Evolutionary conservation across 2,329 filamentous ascomycete genomes (phyloP).

Genomic region (Sordariomycetes sp.): DNA sequence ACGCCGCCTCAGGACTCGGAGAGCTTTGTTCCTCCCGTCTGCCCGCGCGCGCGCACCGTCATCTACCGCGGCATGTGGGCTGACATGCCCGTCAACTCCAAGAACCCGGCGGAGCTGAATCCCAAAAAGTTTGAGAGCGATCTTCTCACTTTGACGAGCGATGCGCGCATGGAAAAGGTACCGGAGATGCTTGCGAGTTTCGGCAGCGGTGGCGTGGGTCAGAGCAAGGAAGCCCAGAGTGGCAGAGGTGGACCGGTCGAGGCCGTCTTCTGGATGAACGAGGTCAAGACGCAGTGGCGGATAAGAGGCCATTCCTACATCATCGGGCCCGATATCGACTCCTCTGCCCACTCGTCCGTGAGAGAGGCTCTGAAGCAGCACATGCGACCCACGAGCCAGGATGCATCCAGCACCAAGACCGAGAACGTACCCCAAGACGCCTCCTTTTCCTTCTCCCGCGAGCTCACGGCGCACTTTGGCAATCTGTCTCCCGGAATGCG

Average conservation of each 20-base stretch:
- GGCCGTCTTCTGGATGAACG: conserved; percentile 71
- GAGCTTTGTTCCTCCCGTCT: conserved; percentile 9
- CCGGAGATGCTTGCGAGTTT: conserved; percentile 51
- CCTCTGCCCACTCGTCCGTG: conserved; percentile 31
- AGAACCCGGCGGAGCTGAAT: conserved; percentile 66
- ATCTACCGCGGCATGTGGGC: conserved; percentile 82
- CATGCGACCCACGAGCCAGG: conserved; percentile 42
- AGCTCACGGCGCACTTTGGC: conserved; percentile 82
- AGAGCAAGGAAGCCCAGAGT: conserved; percentile 18
- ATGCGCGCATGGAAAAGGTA: conserved; percentile 79
- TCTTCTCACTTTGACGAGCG: conserved; percentile 75
- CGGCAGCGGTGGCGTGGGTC: conserved; percentile 29
- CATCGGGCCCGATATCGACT: conserved; percentile 59
- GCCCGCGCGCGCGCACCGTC: conserved; percentile 64
- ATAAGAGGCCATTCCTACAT: conserved; percentile 69
- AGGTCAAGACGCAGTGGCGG: conserved; percentile 72
- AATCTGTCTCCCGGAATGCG: conserved; percentile 77
- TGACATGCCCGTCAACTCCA: conserved; percentile 59
- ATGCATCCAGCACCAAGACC: neutral
- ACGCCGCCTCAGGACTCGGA: neutral
- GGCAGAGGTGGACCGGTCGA: conserved; percentile 68
- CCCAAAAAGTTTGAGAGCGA: conserved; percentile 57
- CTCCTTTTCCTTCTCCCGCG: conserved; percentile 68
- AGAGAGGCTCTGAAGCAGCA: conserved; percentile 49
- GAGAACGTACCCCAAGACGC: conserved; percentile 17